These are phyloP conservation scores for Aspergillus japonicus DNA, from an alignment of 2,329 filamentous ascomycete genomes.

Conservation along the genomic window DNA sequence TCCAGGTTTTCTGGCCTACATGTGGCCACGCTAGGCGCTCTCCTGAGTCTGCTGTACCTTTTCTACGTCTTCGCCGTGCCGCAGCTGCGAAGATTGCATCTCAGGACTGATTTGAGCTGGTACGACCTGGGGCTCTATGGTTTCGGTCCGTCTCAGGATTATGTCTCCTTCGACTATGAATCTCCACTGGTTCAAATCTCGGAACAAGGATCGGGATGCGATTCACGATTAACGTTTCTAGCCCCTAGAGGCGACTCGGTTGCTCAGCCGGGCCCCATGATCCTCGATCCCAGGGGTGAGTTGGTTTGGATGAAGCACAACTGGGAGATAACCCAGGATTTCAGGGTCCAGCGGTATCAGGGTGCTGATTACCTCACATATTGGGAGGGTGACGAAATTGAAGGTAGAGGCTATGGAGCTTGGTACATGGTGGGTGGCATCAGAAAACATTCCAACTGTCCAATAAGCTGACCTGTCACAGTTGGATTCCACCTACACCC, in stretches of 20 bases:
- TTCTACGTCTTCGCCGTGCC: constrained; percentile 20
- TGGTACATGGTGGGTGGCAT: constrained; percentile 26
- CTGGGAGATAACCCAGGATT: constrained; percentile 27
- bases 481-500: constrained; percentile 27
- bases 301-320: constrained; percentile 29
- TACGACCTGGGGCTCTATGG: constrained; percentile 34
- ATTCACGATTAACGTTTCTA: constrained; percentile 31
- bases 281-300: constrained; percentile 28
- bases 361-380: constrained; percentile 27
- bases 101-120: constrained; percentile 20
- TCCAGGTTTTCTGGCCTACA: constrained; percentile 10
- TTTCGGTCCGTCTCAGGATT: constrained; percentile 29
- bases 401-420: constrained; percentile 21
- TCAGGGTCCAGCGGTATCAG: constrained; percentile 25
- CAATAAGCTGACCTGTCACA: constrained; percentile 7
- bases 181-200: constrained; percentile 29
- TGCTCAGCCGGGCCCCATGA: constrained; percentile 26
- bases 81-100: constrained; percentile 18
- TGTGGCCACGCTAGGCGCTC: constrained; percentile 5
- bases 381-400: constrained; percentile 26
- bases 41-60: constrained; percentile 19
- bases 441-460: neutral
- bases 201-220: constrained; percentile 26
- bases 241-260: constrained; percentile 34
- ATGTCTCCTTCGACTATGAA: constrained; percentile 30